Evolutionary conservation across 1,284 basidiomycete genomes (phyloP).

Genomic region (Ustilago xerochloae): DNA sequence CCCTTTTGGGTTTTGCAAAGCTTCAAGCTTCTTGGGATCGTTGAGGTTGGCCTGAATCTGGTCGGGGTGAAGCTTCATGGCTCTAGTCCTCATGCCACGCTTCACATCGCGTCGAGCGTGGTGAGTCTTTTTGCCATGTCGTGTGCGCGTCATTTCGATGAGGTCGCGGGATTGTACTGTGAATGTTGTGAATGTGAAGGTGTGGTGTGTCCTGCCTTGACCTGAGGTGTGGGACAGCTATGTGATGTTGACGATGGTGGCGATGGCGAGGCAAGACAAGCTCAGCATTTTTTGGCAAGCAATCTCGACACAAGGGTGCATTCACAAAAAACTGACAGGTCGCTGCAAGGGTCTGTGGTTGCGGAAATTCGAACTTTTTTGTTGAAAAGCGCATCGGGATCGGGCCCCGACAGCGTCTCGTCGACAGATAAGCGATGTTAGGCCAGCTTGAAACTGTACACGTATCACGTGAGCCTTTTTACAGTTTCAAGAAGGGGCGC

Average conservation of each 20-base stretch:
- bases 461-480: background rate
- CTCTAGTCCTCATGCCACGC: conserved; percentile 64
- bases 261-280: background rate
- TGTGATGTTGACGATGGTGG: background rate
- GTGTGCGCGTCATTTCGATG: conserved; percentile 58
- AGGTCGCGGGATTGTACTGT: background rate
- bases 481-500: background rate
- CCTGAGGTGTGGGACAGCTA: background rate
- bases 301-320: no score
- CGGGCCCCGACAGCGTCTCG: background rate
- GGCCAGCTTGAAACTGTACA: background rate
- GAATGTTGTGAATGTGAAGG: background rate
- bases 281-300: no score
- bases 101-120: conserved; percentile 66
- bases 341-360: background rate
- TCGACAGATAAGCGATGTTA: background rate
- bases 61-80: conserved; percentile 65
- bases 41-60: conserved; percentile 64
- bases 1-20: conserved; percentile 58
- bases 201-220: background rate
- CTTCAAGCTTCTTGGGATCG: conserved; percentile 53
- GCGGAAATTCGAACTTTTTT: conserved; percentile 6
- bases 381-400: background rate
- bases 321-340: background rate
- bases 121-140: conserved; percentile 65